Base-by-base conservation (phyloP, 139 green algal species). In the Chlamydomonas urium region DNA sequence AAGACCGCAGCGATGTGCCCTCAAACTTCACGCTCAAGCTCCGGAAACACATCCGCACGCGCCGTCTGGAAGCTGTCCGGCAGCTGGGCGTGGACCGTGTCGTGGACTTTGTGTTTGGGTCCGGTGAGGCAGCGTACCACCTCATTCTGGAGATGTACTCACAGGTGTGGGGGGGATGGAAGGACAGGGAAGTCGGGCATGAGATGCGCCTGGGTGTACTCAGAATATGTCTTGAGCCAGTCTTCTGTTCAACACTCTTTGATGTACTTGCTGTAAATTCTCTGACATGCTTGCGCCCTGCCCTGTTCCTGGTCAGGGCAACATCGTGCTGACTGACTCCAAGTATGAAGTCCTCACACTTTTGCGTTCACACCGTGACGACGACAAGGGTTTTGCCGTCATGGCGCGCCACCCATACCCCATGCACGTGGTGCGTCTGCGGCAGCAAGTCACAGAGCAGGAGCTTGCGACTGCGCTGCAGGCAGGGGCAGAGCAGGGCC, bases 121-220 rank as follows among this genome's bases (percentile, higher is more conserved):
- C 47, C 8, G 94, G 93, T 0, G 90, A 97, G 0, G 77, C 69
- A 1, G 81, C 80, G 38, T 79, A 91, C 75, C 92, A 99, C 83
- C 76, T 99, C 5, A 86, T 99, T 31, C 82, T 99, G 53, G 95
- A 99, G 84, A 88, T 99, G 59, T 98, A 97, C 75, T 87, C 92
- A 2, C 84, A 91, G 84, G 89, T 87, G 66, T 5, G 50, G 57
- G 17, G 38, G 47, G 26, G 62, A 24, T 32, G 33, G 47, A 24
- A 23, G 26, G 45, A n/a, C 14, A 53, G 17, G 45, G 45, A 17
- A 14, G 45, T 14, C 14, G 45, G 45, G 45, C 17, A n/a, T 14
- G 17, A 53, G 45, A 53, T 53, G 45, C 45, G 14, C 14, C 14
- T n/a, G 45, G 45, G 14, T 53, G 45, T 53, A 17, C 45, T 53